Evolutionary conservation across 352 stramenopile genomes (phyloP), one percentile per base, ranked within the genome.

Genomic region (Aphanomyces euteiches): DNA sequence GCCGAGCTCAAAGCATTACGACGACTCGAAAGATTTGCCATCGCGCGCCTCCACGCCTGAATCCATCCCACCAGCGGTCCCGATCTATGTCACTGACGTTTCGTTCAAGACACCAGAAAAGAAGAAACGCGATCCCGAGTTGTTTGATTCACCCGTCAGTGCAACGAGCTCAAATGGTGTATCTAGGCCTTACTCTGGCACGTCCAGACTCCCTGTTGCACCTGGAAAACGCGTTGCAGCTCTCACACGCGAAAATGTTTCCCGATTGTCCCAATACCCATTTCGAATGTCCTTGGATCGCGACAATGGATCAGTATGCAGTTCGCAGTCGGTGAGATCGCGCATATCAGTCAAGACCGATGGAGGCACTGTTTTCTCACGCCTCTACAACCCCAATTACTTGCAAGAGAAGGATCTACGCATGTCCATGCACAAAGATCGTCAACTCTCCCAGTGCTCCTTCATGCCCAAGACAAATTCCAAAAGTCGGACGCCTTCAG

Each of bases 351-450:
- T 87, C 28, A 78, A 84, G 61, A 94, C 86, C 19, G 86, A 92
- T 67, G 86, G 84, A 45, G 86, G 86, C 47, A 81, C 84, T 8
- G 86, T 94, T 40, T 94, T 94, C 68, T 91, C 84, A 37, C 77
- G 86, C 8, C 72, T 94, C 65, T 94, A 94, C 64, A 84, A 94
- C 70, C 75, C 86, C n/a, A 83, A 94, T 70, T 90, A 85, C 68
- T 84, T 90, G 75, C 90, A 92, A 78, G 86, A 79, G 38, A 82
- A 84, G 36, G 86, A 92, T 15, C n/a, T 70, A 19, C 64, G 64
- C 47, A 70, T 70, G 64, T 36, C 48, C 13, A 45, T 70, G 54
- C 47, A 70, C 40, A 60, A 70, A 39, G 50, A 92, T 50, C 82
- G 86, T 4, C 82, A 89, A 43, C 81, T 91, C n/a, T 67, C 91